A percentile compares a stretch with the other conserved stretches of the same genome.
These are phyloP conservation scores for grape (Vitis vinifera) DNA, from an alignment of 164 flowering plant genomes.

Conservation along the genomic window ASM3070453v1 NC_081823.1:7372501-7373000, in stretches of 20 bases:
- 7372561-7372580: constrained; percentile 97
- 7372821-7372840: not conserved
- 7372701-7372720: not conserved
- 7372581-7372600: constrained; percentile 95
- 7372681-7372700: not conserved
- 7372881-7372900: no score
- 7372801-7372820: not conserved
- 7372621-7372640: constrained; percentile 95
- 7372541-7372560: constrained; percentile 96
- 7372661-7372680: constrained; percentile 10
- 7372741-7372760: constrained; percentile 5
- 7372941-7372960: no score
- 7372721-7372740: not conserved
- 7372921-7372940: no score
- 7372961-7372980: no score
- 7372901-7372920: no score
- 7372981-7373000: no score
- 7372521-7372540: constrained; percentile 97
- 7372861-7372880: no score
- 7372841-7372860: no score
- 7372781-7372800: not conserved
- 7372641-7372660: constrained; percentile 92
- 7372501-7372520: constrained; percentile 48
- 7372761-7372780: not conserved
- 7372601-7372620: constrained; percentile 92